Base-by-base conservation (phyloP, 2,329 filamentous ascomycete genomes). In the Cladobotryum protrusum region DNA sequence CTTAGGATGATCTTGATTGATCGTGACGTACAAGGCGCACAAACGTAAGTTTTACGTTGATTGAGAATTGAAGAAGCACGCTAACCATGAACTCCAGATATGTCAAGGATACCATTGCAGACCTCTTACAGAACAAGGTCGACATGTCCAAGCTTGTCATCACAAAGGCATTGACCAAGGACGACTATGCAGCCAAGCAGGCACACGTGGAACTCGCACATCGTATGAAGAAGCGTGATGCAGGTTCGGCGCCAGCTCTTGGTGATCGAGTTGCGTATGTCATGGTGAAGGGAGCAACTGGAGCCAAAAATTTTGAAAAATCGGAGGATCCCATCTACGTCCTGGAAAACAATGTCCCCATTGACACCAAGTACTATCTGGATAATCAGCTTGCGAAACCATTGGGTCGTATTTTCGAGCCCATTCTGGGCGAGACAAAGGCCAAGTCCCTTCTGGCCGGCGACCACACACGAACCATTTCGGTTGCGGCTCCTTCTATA, bases 111-210 rank as follows among this genome's bases (percentile, higher is more conserved):
- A 96, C 87, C 41, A 99, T 99, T 63, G 87, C 93, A 8, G 90
- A 96, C 64, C 78, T 99, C 15, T 75, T 99, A 36, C 93, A 97
- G 65, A 99, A 99, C 75, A 96, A 95, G 68, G 78, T 99, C 60
- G 93, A 99, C 71, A 95, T 99, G 88, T 96, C 92, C 35, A 97
- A 99, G 68, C 84, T 99, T 15, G 95, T 99, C 66, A 99, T 99
- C 63, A 99, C 93, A 24, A 99, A 99, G 71, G 93, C 93, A 0
- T 77, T 99, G 18, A 86, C 92, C 13, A 99, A 99, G 67, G 81
- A 83, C 39, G 86, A 89, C 63, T 99, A 99, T 67, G 82, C 85
- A 11, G 87, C 84, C 46, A 97, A 96, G 69, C 92, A 97, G 73
- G 92, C 93, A 2, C 93, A 99, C 67, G 89, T 95, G 44, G 92